Evolutionary conservation across 805 yeast genomes (phyloP).

Genomic region (Candida pini): DNA sequence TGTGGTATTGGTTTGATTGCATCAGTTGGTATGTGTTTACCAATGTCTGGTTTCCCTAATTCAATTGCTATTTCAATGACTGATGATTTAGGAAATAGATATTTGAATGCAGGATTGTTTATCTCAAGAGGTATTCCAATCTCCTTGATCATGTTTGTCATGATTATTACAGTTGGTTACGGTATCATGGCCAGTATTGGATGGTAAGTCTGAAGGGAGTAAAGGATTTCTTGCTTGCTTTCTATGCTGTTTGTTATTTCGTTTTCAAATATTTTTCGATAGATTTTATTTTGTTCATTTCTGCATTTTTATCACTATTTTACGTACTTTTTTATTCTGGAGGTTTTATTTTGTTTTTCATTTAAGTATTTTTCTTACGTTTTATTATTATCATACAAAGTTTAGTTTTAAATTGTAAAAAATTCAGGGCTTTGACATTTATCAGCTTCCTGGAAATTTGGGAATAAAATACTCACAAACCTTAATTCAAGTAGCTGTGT

Average conservation of each 20-base stretch:
- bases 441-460: too few relatives aligned
- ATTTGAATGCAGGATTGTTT: conserved; percentile 41
- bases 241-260: background rate
- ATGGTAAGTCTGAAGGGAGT: conserved; percentile 6
- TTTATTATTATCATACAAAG: background rate
- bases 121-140: conserved; percentile 50
- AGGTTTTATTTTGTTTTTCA: background rate
- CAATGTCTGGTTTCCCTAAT: conserved; percentile 46
- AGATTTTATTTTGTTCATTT: background rate
- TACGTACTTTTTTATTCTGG: background rate
- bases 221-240: too few relatives aligned
- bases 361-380: background rate
- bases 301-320: background rate
- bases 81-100: conserved; percentile 48
- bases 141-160: conserved; percentile 38
- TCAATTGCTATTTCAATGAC: conserved; percentile 53
- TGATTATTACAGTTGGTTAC: conserved; percentile 44
- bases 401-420: too few relatives aligned
- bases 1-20: conserved; percentile 46
- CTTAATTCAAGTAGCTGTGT: too few relatives aligned
- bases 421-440: too few relatives aligned
- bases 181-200: conserved; percentile 37
- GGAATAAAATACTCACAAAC: too few relatives aligned
- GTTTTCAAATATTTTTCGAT: too few relatives aligned
- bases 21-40: conserved; percentile 53